Evolutionary conservation across 164 flowering plant genomes (phyloP), one percentile per base, ranked within the genome.

Genomic region (Dillenia turbinata): DNA sequence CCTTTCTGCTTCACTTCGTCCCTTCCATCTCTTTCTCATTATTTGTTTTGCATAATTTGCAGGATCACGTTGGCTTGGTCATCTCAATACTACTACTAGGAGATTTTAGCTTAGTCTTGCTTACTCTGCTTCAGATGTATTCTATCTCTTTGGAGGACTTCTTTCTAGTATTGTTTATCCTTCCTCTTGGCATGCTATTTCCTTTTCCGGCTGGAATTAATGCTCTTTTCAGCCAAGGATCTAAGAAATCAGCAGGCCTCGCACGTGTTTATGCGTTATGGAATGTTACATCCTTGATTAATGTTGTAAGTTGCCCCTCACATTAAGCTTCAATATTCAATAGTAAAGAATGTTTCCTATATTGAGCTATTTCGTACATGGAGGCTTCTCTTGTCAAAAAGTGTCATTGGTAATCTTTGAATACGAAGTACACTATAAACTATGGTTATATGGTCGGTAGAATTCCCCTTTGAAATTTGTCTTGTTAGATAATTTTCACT

Each of bases 191-290:
- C 45, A 78, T 90, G 50, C 66, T 93, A 40, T 77, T 81, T 64
- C 97, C 98, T 47, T 93, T 93, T 66, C 98, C 96, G 17, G 92
- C 92, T 72, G 98, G 98, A 63, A 85, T 90, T 69, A 93, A 73
- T 74, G 98, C 98, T 55, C 76, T 93, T 49, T 90, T 90, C 68
- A 87, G 95, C 68, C 96, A 91, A 67, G 96, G 95, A 63, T 91
- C 91, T 3, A 79, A 81, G 67, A 77, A 94, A 66, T 85, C 98
- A n/a, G 92, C 96, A 16, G 86, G 85, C 61, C 91, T 83, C 69
- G 84, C 97, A 22, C 97, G 96, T 66, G 79, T 85, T 19, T 91
- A 90, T 86, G 96, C 94, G 68, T 63, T 93, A 66, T 93, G 97
- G 98, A 93, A 93, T 67, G 61, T 90, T 45, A 83, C 87, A 26